A percentile compares a stretch with the other conserved stretches of the same genome.
phyloP scores from a whole-genome alignment of 2,329 filamentous ascomycete genomes.

The Myriosclerotinia duriaeana region DNA sequence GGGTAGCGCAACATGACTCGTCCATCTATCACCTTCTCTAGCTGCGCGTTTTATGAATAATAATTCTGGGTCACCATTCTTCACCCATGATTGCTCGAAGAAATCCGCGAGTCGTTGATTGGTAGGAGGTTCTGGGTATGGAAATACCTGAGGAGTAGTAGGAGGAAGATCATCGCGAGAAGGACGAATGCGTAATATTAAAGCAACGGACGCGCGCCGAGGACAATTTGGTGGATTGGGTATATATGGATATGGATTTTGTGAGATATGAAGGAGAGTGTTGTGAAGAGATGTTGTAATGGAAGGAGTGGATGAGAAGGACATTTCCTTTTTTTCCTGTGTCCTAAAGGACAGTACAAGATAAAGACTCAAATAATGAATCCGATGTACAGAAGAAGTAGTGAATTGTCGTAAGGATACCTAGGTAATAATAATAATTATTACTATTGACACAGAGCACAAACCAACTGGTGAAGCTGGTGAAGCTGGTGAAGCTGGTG shows the following conservation, averaged over 20 bases:
- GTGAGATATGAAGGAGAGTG: constrained; percentile 41
- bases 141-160: constrained; percentile 26
- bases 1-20: constrained; percentile 65
- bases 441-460: neutral
- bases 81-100: constrained; percentile 64
- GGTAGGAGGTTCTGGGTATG: constrained; percentile 30
- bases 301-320: constrained; percentile 22
- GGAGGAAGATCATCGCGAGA: constrained; percentile 54
- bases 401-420: constrained; percentile 5
- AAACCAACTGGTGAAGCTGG: too few relatives aligned
- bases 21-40: constrained; percentile 66
- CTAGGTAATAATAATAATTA: neutral
- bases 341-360: neutral
- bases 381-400: neutral
- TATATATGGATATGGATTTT: constrained; percentile 50
- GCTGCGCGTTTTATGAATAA: constrained; percentile 70
- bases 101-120: constrained; percentile 48
- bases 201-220: constrained; percentile 61
- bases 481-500: too few relatives aligned
- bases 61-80: constrained; percentile 64
- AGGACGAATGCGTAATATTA: constrained; percentile 63
- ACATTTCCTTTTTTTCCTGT: constrained; percentile 19
- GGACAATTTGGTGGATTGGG: constrained; percentile 44
- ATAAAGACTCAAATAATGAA: neutral
- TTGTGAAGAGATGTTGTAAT: constrained; percentile 35